phyloP scores from a whole-genome alignment of 225 moss, liverwort and hornwort species.

The Polytrichum formosum region DNA sequence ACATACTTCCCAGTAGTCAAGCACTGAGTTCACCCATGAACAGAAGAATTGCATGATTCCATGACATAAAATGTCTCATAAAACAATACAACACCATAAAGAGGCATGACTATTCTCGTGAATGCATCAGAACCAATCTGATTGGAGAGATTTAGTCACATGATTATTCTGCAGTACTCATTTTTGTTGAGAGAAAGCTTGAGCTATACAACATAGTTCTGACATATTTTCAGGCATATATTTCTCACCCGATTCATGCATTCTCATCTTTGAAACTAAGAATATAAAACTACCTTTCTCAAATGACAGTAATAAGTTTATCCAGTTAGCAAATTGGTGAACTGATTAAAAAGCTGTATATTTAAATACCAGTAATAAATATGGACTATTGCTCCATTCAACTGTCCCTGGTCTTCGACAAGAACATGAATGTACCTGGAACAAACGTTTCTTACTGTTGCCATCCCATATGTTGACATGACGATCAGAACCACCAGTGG shows the following conservation, averaged over 20 bases:
- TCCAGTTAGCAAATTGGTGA: not conserved
- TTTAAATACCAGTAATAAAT: not conserved
- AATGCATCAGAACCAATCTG: too few species aligned
- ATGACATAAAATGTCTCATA: too few species aligned
- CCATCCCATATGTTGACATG: conserved; percentile 96
- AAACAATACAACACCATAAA: too few species aligned
- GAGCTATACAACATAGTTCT: not conserved
- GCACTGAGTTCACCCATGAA: too few species aligned
- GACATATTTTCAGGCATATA: too few species aligned
- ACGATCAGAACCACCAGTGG: conserved; percentile 85
- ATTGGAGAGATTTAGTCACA: not conserved
- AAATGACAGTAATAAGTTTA: not conserved
- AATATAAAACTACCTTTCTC: not conserved
- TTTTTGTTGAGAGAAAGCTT: not conserved
- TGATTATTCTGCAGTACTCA: not conserved
- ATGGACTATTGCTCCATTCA: not conserved
- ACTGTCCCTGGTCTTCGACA: not conserved
- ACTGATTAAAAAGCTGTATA: not conserved
- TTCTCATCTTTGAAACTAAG: too few species aligned
- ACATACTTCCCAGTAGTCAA: too few species aligned
- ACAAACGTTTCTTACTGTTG: conserved; percentile 78
- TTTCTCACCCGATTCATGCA: too few species aligned
- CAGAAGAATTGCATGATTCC: too few species aligned
- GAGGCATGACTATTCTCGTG: too few species aligned
- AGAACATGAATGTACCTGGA: conserved; percentile 44